Base-by-base conservation (phyloP, 2,329 filamentous ascomycete genomes). In the Calonectria ilicicola region DNA sequence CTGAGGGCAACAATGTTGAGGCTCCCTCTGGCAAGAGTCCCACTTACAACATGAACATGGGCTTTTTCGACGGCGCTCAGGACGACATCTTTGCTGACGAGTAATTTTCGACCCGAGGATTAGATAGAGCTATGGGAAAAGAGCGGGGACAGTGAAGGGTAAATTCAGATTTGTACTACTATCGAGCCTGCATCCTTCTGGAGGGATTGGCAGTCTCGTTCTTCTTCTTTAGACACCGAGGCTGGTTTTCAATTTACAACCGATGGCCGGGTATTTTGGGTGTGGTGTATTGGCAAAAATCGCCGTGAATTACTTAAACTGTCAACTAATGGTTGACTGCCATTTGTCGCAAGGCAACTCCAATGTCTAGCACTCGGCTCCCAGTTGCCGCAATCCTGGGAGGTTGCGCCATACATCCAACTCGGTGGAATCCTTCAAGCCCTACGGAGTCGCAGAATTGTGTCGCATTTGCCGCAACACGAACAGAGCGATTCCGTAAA, bases 41-140 rank as follows among this genome's bases (percentile, higher is more conserved):
- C 0, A 80, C 79, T 3, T 84, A 83, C 47, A 83, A 82, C 71
- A 71, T 76, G 72, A 80, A 79, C 35, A 83, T 83, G 80, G 81
- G 82, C 0, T 84, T 81, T 71, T 73, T 76, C 68, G 76, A 81
- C 6, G 82, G 81, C 26, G 78, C 80, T 8, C 82, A 83, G 58
- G 80, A 81, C 9, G 81, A 84, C 21, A 82, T 83, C 38, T 80
- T 80, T 53, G 70, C 56, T 2, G 29, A 72, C 2, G 17, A 67
- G n/a, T 76, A 74, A 19, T 9, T 29, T 21, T 17, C 5, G 19
- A 12, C 2, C 14, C 2, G n/a, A 7, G 29, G 5, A 7, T 32
- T 9, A 5, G 5, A 23, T 27, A 19, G 12, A 2, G 21, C 15
- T n/a, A 21, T 56, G 19, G n/a, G 40, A 38, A 27, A 69, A 32